These are phyloP conservation scores for Luffa acutangula DNA, from an alignment of 306 rosid species.

Conservation along the genomic window DNA sequence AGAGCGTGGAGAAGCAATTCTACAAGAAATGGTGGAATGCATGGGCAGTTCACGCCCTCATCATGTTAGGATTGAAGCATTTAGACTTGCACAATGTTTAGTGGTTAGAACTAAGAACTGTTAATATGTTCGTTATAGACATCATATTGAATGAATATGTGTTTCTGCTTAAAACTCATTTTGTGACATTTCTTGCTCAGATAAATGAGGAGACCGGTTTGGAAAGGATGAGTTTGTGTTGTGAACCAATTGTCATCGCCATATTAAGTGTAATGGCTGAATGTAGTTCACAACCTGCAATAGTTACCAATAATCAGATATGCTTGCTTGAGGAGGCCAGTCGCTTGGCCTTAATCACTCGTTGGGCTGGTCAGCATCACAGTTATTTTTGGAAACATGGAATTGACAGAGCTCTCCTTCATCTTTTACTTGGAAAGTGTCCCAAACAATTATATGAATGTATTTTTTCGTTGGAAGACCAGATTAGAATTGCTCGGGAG, in stretches of 20 bases:
- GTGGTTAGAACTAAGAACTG: slow-evolving; percentile 29
- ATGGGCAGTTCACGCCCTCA: slow-evolving; percentile 51
- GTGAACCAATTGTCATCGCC: slow-evolving; percentile 59
- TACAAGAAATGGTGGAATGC: slow-evolving; percentile 45
- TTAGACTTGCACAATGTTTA: slow-evolving; percentile 68
- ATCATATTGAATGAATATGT: not conserved
- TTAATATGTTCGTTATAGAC: slow-evolving; percentile 4
- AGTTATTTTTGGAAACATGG: slow-evolving; percentile 55
- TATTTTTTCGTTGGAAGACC: slow-evolving; percentile 41
- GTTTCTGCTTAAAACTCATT: not conserved
- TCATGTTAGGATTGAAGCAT: slow-evolving; percentile 54
- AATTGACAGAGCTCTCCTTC: slow-evolving; percentile 58
- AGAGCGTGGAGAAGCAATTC: slow-evolving; percentile 44
- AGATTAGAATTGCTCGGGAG: slow-evolving; percentile 36
- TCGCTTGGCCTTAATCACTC: slow-evolving; percentile 57
- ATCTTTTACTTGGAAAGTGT: slow-evolving; percentile 50
- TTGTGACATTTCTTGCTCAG: slow-evolving; percentile 36
- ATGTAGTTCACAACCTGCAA: slow-evolving; percentile 25
- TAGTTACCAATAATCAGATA: slow-evolving; percentile 25
- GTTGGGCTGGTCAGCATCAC: slow-evolving; percentile 85
- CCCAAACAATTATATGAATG: slow-evolving; percentile 20
- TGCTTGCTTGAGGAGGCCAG: slow-evolving; percentile 59
- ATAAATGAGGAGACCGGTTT: slow-evolving; percentile 37
- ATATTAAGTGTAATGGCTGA: slow-evolving; percentile 52
- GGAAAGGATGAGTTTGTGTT: slow-evolving; percentile 33